Percentiles rank a stretch among this genome's conserved stretches.
Conservation (phyloP, 306 rosid species). For the Prosopis cineraria region DNA sequence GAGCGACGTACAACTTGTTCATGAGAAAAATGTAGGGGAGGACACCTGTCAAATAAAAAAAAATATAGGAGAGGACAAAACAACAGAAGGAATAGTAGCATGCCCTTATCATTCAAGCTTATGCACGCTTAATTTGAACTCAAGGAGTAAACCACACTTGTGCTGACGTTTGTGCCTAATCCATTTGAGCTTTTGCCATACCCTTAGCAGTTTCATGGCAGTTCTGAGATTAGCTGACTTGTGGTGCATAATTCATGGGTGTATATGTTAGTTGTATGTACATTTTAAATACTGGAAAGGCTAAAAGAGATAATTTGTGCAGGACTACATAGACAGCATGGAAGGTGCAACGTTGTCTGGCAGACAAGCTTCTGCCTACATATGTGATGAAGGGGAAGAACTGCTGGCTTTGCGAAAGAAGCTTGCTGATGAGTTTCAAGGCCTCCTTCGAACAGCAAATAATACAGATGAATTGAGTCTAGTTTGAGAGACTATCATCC, state of each 20-base stretch:
- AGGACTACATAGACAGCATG: constrained; percentile 99
- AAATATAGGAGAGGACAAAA: too few species aligned
- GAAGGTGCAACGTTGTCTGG: constrained; percentile 99
- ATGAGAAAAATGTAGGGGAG: not conserved
- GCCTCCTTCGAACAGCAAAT: constrained; percentile 39
- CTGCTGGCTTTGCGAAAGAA: constrained; percentile 71
- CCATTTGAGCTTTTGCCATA: not conserved
- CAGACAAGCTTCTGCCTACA: constrained; percentile 84
- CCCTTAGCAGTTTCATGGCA: constrained; percentile 10
- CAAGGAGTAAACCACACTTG: not conserved
- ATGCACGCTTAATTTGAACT: not conserved
- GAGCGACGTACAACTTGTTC: not conserved
- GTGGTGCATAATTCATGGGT: not conserved
- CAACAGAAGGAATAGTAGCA: not conserved
- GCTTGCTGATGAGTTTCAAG: constrained; percentile 51
- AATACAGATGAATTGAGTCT: constrained; percentile 75
- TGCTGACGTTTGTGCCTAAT: not conserved
- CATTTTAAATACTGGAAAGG: not conserved
- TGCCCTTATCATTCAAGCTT: not conserved
- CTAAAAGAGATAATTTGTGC: constrained; percentile 35
- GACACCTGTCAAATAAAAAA: too few species aligned
- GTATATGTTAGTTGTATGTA: not conserved
- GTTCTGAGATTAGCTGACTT: constrained; percentile 29
- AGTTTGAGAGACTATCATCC: constrained; percentile 46
- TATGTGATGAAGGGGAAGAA: constrained; percentile 85